Conservation (phyloP, 345 rosid genomes). For the Eucalyptus pauciflora region DNA sequence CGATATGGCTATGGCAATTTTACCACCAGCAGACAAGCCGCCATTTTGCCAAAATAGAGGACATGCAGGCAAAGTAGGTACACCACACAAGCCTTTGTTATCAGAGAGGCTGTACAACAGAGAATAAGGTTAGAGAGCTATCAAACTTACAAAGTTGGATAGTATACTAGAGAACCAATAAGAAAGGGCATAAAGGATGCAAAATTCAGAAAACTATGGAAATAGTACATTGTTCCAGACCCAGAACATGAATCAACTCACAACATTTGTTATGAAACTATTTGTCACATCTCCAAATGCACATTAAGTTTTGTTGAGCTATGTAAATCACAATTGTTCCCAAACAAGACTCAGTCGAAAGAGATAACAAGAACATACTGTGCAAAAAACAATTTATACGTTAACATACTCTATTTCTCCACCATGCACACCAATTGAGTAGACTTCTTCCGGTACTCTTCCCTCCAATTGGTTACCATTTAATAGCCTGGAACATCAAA, state of each 20-base stretch:
- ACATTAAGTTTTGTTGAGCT: background rate
- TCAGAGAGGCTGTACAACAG: slow-evolving; percentile 57
- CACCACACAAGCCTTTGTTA: slow-evolving; percentile 93
- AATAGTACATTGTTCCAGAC: background rate
- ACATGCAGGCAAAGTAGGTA: slow-evolving; percentile 70
- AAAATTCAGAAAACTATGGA: background rate
- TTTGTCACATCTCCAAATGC: background rate
- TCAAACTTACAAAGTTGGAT: background rate
- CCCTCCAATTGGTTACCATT: slow-evolving; percentile 70
- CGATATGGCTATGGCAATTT: slow-evolving; percentile 59
- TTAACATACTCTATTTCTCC: slow-evolving; percentile 80
- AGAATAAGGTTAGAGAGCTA: background rate
- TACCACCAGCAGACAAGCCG: slow-evolving; percentile 67
- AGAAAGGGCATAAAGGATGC: background rate
- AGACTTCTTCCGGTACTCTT: slow-evolving; percentile 78
- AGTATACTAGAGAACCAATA: background rate
- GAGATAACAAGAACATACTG: background rate
- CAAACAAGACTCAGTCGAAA: background rate
- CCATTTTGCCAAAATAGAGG: slow-evolving; percentile 86
- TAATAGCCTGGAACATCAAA: slow-evolving; percentile 39
- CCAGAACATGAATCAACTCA: background rate
- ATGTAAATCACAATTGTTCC: background rate
- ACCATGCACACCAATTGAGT: slow-evolving; percentile 94
- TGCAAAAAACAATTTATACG: background rate
- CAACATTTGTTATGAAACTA: background rate